Evolutionary conservation across 2,329 filamentous ascomycete species (phyloP), one percentile per base, ranked within the genome.

Genomic region (Cercospora sp.): DNA sequence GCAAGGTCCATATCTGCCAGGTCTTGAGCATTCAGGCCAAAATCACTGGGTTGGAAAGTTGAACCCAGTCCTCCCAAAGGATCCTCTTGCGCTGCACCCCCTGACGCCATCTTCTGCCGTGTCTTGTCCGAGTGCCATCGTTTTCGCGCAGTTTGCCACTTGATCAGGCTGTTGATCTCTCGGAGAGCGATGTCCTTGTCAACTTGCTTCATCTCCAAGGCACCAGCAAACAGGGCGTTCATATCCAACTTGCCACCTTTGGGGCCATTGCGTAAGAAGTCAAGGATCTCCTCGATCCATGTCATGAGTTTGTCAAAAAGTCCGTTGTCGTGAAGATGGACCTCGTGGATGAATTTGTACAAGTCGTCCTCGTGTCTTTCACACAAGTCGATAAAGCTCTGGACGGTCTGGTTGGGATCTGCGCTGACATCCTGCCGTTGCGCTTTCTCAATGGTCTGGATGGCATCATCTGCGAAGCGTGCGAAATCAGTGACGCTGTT

Each of bases 91-190:
- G 69, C 36, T 75, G 80, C 83, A 3, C 89, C 89, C 75, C 94
- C 93, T 2, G 93, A 93, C 0, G 95, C 95, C 95, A 99, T 98
- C 85, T 99, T 99, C 82, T 98, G 95, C 64, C 94, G 85, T 8
- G 95, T 99, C 85, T 99, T 99, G 81, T 96, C 93, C 69, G 94
- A 89, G 78, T 99, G 95, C 95, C 95, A 99, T 81, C 94, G 94
- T 85, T 99, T 98, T 65, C 95, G 86, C 51, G 92, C 92, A 77
- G 94, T 92, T 79, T 99, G 95, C 95, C 95, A 99, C 59, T 90
- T 85, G 73, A 99, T 95, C 60, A 99, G 84, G 31, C 86, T 83
- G 76, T 98, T 88, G 76, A 98, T 94, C 81, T 99, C 95, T 3
- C 81, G 81, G 8, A 94, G 88, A 0, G 91, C 91, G 71, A 88